Base-by-base conservation (phyloP, 2,329 filamentous ascomycete species). In the Paecilomyces sp. region DNA sequence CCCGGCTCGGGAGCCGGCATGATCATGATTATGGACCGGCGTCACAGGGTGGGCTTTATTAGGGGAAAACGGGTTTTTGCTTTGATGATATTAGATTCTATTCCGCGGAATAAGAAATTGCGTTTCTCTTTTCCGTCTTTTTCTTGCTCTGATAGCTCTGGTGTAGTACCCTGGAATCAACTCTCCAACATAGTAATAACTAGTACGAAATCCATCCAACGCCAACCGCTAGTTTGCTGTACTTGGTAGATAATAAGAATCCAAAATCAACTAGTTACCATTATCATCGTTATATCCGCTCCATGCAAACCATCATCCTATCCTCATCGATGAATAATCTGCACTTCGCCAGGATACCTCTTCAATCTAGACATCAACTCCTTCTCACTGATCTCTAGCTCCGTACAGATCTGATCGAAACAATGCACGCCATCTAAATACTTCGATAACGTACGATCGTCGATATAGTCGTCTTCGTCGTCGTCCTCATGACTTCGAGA, bases 331-430 rank as follows among this genome's bases (percentile, higher is more conserved):
- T 79, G 77, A 58, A 81, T 72, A 60, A 80, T 77, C 61, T 79
- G 64, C 9, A 80, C 77, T 60, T 79, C 77, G 25, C 74, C 75
- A 8, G 72, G 70, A 64, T 76, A 74, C 59, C 70, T 70, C 67
- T 77, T 79, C 65, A 81, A 64, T 56, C 76, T 68, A 54, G 67
- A 66, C 41, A 73, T 76, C 61, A 81, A 67, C 58, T 80, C 77
- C 58, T 71, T 73, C 70, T 81, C 79, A 63, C 76, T 78, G 41
- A 80, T 74, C 62, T 79, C 75, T 60, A 80, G 61, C 64, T 81
- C 78, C 4, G 79, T 81, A 63, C 79, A 81, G 33, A 81, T 79
- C 66, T 80, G 76, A 68, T 81, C 79, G 59, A 80, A 80, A 63
- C 75, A 79, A 65, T 81, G 79, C 62, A 74, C 75, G 1, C 79